Evolutionary conservation across 192 early-diverging fungal species (phyloP), one percentile per base, ranked within the genome.

Genomic region (Coemansia biformis): DNA sequence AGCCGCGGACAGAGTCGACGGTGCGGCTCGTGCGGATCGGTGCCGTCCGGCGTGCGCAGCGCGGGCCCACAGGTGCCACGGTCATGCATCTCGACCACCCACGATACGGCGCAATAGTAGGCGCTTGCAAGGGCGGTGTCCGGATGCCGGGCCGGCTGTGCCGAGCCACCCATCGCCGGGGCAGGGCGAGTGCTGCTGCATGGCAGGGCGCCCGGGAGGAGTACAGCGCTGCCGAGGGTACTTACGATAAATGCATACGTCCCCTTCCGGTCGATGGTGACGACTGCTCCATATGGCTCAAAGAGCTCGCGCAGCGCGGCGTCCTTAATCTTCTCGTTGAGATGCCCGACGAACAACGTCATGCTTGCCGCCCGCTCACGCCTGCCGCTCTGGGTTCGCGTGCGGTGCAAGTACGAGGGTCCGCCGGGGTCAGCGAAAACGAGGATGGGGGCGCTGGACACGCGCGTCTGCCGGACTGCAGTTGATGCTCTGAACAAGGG

Each of bases 201-300:
- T 26, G 24, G 24, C 24, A 26, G 3, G 24, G 6, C 24, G 24
- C 24, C 6, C 6, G 2, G 24, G 3, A 26, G 6, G 3, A 26
- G 16, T 3, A 2, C 17, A 32, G 0, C 8, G 4, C 32, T 1
- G 24, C 24, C 24, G 6, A 6, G 17, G 29, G 7, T 23, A 66
- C 64, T 60, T 66, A 66, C 64, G 50, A 66, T 48, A 46, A 66
- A 66, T 4, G 64, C 64, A 42, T 66, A 66, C 13, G 51, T 66
- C 9, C 57, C 47, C 46, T 66, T 66, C 5, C 57, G 32, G 47
- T 66, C 64, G 15, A 66, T 55, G 35, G 24, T 50, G 35, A 26
- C 26, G 24, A 66, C 51, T 16, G 23, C 38, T 26, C 64, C 64
- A 17, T 50, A 60, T 30, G 50, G 46, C 18, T 34, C 42, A 37